phyloP scores from a whole-genome alignment of 2,329 filamentous ascomycete species.

The Colletotrichum falcatum region DNA sequence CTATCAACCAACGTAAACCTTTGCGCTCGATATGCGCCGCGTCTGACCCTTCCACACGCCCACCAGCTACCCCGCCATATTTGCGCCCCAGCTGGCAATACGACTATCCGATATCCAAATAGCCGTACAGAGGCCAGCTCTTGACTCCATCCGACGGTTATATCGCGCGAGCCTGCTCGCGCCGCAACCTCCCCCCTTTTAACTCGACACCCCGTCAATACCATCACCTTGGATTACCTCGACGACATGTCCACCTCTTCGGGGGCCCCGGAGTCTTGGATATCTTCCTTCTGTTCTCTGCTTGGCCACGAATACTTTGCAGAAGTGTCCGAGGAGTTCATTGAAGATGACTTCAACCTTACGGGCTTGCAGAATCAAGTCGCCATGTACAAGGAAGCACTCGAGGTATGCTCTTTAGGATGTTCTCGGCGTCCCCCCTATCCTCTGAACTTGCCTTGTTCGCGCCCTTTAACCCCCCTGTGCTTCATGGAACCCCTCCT shows the following conservation, averaged over 20 bases:
- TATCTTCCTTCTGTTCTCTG: slow-evolving; percentile 94
- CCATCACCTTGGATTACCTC: slow-evolving; percentile 38
- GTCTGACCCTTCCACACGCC: slow-evolving; percentile 30
- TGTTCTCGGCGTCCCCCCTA: background rate
- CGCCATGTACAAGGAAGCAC: slow-evolving; percentile 97
- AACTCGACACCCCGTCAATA: slow-evolving; percentile 43
- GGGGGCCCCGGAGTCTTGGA: slow-evolving; percentile 87
- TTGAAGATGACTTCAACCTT: slow-evolving; percentile 99
- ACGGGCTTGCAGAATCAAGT: slow-evolving; percentile 96
- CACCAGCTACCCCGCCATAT: slow-evolving; percentile 37
- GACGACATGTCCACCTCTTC: slow-evolving; percentile 69
- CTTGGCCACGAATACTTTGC: slow-evolving; percentile 99
- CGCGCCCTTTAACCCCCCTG: background rate
- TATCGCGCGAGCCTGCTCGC: slow-evolving; percentile 26
- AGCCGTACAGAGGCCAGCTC: slow-evolving; percentile 13
- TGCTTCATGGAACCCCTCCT: background rate
- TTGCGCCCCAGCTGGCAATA: slow-evolving; percentile 33
- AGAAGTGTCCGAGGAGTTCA: slow-evolving; percentile 98
- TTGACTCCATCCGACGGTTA: slow-evolving; percentile 15
- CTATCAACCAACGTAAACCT: slow-evolving; percentile 2
- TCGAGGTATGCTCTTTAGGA: slow-evolving; percentile 70
- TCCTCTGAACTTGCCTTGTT: background rate
- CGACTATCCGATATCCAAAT: slow-evolving; percentile 20
- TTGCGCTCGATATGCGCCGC: slow-evolving; percentile 38
- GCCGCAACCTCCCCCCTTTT: slow-evolving; percentile 14